Base-by-base conservation (phyloP, 2,329 filamentous ascomycete species). In the Botryotinia globosa region DNA sequence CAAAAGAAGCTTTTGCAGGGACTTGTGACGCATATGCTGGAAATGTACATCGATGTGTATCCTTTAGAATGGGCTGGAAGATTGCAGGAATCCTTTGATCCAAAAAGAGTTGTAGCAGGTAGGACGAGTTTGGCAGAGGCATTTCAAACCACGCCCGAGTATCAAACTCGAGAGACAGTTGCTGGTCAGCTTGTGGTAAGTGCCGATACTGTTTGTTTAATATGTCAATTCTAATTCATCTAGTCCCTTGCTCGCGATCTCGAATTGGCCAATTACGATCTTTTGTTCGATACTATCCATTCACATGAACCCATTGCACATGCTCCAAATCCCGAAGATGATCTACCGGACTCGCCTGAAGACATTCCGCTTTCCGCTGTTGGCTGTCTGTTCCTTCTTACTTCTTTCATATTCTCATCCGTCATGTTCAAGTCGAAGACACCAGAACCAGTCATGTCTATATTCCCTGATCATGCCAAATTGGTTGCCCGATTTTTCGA, bases 21-120 rank as follows among this genome's bases (percentile, higher is more conserved):
- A 1, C 94, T 96, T 80, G 85, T 93, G n/a, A 93, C 91, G 0
- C 92, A 92, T 79, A 83, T 94, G 29, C 82, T 94, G 18, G 92
- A 94, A 79, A 87, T 91, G 63, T 95, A 93, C 76, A 86, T 93
- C 74, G 89, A 89, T 76, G 83, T 82, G 10, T 87, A 89, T 76
- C 83, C 84, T 37, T 80, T 91, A 80, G 86, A 87, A 63, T 91
- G 89, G 89, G 86, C 89, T 3, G 83, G 87, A 22, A 83, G 92
- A 68, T 81, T 94, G 72, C 85, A 92, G 74, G 92, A 95, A 81
- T 89, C 87, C 73, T 88, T 90, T 75, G 85, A 88, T 69, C 92
- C 92, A 0, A 85, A 88, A 72, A 89, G 86, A 77, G 85, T 89
- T 34, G 85, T 94, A 10, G 87, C 88, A 0, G 86, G 88, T 3